These are phyloP conservation scores for Cyberlindnera americana DNA, from an alignment of 805 yeast genomes.

Conservation along the genomic window DNA sequence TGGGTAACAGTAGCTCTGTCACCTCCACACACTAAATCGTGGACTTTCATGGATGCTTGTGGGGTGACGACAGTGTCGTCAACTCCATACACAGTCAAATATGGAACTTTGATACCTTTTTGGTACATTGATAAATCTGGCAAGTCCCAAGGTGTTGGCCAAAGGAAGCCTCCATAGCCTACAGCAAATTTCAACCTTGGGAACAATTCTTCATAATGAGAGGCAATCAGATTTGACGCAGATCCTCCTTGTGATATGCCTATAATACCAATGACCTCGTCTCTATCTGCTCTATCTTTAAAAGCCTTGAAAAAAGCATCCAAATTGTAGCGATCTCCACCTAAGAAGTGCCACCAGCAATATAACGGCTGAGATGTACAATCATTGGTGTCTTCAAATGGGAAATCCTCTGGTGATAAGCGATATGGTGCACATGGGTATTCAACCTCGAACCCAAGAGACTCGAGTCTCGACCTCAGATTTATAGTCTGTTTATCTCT, in stretches of 20 bases:
- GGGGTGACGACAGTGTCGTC: constrained; percentile 14
- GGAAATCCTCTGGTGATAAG: constrained; percentile 5
- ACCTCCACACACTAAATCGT: not conserved
- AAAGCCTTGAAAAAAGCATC: not conserved
- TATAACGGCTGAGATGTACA: constrained; percentile 1
- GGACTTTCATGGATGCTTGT: constrained; percentile 6
- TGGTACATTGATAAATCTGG: constrained; percentile 3
- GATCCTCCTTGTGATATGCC: constrained; percentile 14
- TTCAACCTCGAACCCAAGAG: constrained; percentile 4
- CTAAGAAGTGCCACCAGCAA: constrained; percentile 11
- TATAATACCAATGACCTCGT: constrained; percentile 11
- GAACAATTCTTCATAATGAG: constrained; percentile 1
- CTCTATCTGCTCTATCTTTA: not conserved
- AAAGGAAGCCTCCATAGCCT: constrained; percentile 8
- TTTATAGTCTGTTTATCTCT: constrained; percentile 2
- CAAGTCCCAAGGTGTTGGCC: constrained; percentile 2
- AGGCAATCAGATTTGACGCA: not conserved
- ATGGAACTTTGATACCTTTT: constrained; percentile 10
- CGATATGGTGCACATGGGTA: constrained; percentile 6
- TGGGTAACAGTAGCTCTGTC: constrained; percentile 5
- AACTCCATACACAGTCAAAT: constrained; percentile 13
- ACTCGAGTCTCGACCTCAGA: not conserved
- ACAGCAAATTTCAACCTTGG: constrained; percentile 12
- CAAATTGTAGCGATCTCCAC: not conserved
- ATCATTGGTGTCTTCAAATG: constrained; percentile 7